Conservation (phyloP, 768 basidiomycete species). For the Pleurotus salmoneostramineus region DNA sequence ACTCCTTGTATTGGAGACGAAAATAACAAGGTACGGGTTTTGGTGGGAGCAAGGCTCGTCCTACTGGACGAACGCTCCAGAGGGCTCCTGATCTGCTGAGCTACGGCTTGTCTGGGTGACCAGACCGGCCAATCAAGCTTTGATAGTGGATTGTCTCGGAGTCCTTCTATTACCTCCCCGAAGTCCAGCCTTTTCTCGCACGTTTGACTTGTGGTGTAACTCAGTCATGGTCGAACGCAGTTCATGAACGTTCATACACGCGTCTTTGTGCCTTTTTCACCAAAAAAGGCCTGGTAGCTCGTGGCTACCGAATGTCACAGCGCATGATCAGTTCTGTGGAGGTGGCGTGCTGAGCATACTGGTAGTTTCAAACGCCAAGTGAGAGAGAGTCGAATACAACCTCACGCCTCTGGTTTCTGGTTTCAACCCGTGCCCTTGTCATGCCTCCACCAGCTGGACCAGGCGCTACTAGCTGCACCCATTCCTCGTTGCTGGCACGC, state of each 20-base stretch:
- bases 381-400: too few species aligned
- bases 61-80: slow-evolving; percentile 44
- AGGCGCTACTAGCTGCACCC: not conserved
- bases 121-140: too few species aligned
- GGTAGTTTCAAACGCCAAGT: too few species aligned
- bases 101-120: not conserved
- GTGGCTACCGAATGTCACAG: too few species aligned
- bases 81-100: slow-evolving; percentile 39
- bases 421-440: too few species aligned
- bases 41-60: slow-evolving; percentile 44
- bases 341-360: too few species aligned
- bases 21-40: slow-evolving; percentile 34
- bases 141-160: too few species aligned
- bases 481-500: not conserved
- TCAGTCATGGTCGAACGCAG: not conserved
- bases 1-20: slow-evolving; percentile 1
- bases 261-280: not conserved
- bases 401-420: too few species aligned
- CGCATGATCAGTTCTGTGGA: too few species aligned
- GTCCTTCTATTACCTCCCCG: too few species aligned
- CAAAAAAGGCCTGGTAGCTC: too few species aligned
- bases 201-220: not conserved
- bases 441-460: not conserved
- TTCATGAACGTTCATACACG: not conserved
- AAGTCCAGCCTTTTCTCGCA: not conserved